Conservation (phyloP, 305 asterid genomes). For the Fraxinus floribunda region DNA sequence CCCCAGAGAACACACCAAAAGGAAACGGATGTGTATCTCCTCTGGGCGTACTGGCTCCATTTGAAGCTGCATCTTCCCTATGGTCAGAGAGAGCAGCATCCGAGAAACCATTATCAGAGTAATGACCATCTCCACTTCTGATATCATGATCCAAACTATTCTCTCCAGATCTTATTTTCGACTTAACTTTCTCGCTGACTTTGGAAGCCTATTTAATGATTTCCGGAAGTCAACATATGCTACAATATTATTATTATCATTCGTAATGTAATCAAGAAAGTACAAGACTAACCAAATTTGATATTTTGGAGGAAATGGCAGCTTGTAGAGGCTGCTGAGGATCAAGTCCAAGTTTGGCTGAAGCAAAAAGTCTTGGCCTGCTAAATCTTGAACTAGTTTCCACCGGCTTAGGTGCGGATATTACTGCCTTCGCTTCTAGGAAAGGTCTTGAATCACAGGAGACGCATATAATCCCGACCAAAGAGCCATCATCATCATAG, state of each 20-base stretch:
- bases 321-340: slow-evolving; percentile 82
- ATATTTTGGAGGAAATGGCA: slow-evolving; percentile 74
- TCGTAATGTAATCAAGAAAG: slow-evolving; percentile 3
- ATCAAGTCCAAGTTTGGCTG: slow-evolving; percentile 68
- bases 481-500: slow-evolving; percentile 72
- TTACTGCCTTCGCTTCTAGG: slow-evolving; percentile 41
- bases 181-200: slow-evolving; percentile 83
- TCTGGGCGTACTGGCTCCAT: slow-evolving; percentile 89
- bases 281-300: slow-evolving; percentile 72
- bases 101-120: slow-evolving; percentile 55
- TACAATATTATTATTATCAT: background rate
- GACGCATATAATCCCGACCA: slow-evolving; percentile 75
- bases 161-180: slow-evolving; percentile 67
- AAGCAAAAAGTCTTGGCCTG: slow-evolving; percentile 44
- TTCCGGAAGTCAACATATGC: slow-evolving; percentile 34
- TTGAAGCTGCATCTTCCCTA: slow-evolving; percentile 81
- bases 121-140: slow-evolving; percentile 60
- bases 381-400: slow-evolving; percentile 45
- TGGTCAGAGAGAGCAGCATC: slow-evolving; percentile 49
- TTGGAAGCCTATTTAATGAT: slow-evolving; percentile 56
- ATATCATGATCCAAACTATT: slow-evolving; percentile 53
- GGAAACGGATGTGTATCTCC: slow-evolving; percentile 56
- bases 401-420: slow-evolving; percentile 29
- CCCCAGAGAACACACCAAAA: slow-evolving; percentile 61
- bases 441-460: slow-evolving; percentile 70